A percentile compares a stretch with the other conserved stretches of the same genome.
These are phyloP conservation scores for Xerocomellus intermedius DNA, from an alignment of 768 basidiomycete genomes.

Conservation along the genomic window DNA sequence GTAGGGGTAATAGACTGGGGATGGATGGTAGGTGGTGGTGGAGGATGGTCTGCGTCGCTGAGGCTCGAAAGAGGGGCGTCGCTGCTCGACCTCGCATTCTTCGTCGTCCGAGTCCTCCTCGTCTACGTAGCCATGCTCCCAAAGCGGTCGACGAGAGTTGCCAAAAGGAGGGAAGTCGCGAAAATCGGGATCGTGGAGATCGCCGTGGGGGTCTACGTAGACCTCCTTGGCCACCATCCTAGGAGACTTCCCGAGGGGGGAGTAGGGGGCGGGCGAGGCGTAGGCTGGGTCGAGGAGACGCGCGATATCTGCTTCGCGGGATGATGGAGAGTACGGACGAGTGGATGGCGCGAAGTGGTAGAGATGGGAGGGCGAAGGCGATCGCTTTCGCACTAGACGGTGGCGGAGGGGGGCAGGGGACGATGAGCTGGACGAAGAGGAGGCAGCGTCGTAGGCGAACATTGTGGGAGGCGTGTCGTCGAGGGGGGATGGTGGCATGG, in stretches of 20 bases:
- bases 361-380: conserved; percentile 22
- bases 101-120: conserved; percentile 34
- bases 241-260: conserved; percentile 19
- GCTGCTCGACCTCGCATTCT: conserved; percentile 17
- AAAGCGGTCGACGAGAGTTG: conserved; percentile 29
- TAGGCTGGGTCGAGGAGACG: conserved; percentile 67
- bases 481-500: not conserved
- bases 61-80: conserved; percentile 18
- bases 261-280: conserved; percentile 35
- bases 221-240: conserved; percentile 30
- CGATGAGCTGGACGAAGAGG: conserved; percentile 17
- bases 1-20: conserved; percentile 24
- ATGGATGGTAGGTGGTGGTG: conserved; percentile 14
- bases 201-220: conserved; percentile 60
- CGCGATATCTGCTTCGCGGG: conserved; percentile 51
- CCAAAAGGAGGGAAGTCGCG: conserved; percentile 54
- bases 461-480: conserved; percentile 13
- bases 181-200: conserved; percentile 68
- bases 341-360: conserved; percentile 5
- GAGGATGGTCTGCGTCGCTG: conserved; percentile 28
- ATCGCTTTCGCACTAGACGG: conserved; percentile 24
- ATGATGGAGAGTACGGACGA: conserved; percentile 35
- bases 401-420: conserved; percentile 22
- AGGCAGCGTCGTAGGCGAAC: conserved; percentile 21
- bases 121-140: conserved; percentile 34